These are phyloP conservation scores for Hericium erinaceus DNA, from an alignment of 768 basidiomycete genomes.

Conservation along the genomic window DNA sequence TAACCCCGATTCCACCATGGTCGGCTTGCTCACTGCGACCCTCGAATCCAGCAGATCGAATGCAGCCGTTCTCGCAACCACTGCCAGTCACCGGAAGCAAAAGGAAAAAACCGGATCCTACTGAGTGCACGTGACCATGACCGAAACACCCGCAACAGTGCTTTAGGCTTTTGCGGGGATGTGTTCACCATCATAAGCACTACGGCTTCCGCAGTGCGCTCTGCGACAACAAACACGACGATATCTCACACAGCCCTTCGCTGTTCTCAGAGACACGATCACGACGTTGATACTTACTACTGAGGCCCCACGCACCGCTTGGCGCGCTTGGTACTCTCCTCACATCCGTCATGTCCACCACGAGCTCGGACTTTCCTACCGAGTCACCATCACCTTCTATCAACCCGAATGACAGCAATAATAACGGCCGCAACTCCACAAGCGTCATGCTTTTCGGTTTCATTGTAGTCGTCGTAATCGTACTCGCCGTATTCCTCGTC, in stretches of 20 bases:
- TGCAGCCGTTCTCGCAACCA: too few species aligned
- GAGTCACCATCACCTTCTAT: neutral
- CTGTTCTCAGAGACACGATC: neutral
- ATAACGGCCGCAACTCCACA: neutral
- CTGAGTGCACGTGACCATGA: too few species aligned
- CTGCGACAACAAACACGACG: neutral
- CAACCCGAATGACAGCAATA: neutral
- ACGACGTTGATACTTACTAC: neutral
- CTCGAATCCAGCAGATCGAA: too few species aligned
- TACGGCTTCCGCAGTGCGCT: neutral
- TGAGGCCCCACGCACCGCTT: neutral
- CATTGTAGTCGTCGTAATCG: neutral
- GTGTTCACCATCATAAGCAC: neutral
- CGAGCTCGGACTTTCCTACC: neutral
- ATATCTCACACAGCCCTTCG: neutral
- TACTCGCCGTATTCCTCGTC: conserved; percentile 1
- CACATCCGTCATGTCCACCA: conserved; percentile 2
- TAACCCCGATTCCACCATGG: too few species aligned
- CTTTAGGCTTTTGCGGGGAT: neutral
- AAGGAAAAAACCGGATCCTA: too few species aligned
- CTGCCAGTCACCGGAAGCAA: too few species aligned
- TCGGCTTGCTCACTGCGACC: too few species aligned
- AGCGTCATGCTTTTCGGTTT: conserved; percentile 1
- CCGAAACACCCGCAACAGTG: too few species aligned
- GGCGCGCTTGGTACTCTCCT: neutral